A percentile compares a stretch with the other conserved stretches of the same genome.
These are phyloP conservation scores for Hordeum vulgare DNA, from an alignment of 176 grass and related monocot genomes.

Conservation along the genomic window MorexV3_pseudomolecules_assembly NC_058519.1:646763561-646764060, in stretches of 20 bases:
- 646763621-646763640: too few relatives aligned
- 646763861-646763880: background rate
- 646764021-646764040: background rate
- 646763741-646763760: too few relatives aligned
- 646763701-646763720: too few relatives aligned
- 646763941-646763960: too few relatives aligned
- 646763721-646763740: too few relatives aligned
- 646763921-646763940: background rate
- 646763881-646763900: background rate
- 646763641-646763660: too few relatives aligned
- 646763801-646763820: background rate
- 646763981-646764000: background rate
- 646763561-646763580: too few relatives aligned
- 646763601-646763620: too few relatives aligned
- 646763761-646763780: too few relatives aligned
- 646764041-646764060: background rate
- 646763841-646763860: background rate
- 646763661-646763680: too few relatives aligned
- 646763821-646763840: background rate
- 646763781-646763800: background rate
- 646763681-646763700: too few relatives aligned
- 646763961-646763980: background rate
- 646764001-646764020: background rate
- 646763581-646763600: too few relatives aligned
- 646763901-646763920: background rate